Percentiles rank a stretch among this genome's conserved stretches.
Conservation (phyloP, 345 rosid genomes). For the Triadica sebifera region DNA sequence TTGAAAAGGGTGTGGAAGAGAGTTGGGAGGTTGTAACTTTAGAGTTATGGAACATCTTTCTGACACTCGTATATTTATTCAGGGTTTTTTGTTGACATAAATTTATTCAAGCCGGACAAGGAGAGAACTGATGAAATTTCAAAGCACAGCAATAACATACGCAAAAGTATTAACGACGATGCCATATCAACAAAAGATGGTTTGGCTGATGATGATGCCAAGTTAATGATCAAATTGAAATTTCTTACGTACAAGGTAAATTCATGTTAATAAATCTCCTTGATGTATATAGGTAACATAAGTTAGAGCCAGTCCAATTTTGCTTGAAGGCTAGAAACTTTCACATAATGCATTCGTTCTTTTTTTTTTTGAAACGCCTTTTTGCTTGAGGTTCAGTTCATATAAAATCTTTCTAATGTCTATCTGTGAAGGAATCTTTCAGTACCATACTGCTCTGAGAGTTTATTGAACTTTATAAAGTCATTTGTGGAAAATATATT, state of each 20-base stretch:
- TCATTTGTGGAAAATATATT: neutral
- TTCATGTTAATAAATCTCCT: neutral
- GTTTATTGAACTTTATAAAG: neutral
- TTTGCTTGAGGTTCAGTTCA: neutral
- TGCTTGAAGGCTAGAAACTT: constrained; percentile 4
- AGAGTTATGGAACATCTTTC: neutral
- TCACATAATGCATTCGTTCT: neutral
- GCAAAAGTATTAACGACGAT: constrained; percentile 43
- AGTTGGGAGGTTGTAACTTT: neutral
- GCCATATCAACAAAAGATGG: constrained; percentile 36
- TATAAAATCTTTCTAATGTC: neutral
- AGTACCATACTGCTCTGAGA: neutral
- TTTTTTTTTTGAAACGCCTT: neutral
- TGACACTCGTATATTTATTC: constrained; percentile 14
- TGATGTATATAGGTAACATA: neutral
- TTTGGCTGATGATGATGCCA: constrained; percentile 84
- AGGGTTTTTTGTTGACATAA: constrained; percentile 93
- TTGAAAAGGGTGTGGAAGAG: neutral
- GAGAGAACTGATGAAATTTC: constrained; percentile 53
- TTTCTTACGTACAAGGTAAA: constrained; percentile 91
- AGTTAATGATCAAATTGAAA: constrained; percentile 89
- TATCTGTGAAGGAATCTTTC: neutral
- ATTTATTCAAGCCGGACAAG: constrained; percentile 74
- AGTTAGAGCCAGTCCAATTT: neutral
- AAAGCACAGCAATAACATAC: constrained; percentile 31